Conservation (phyloP, 2,329 filamentous ascomycete species). For the Aspergillus persii region DNA sequence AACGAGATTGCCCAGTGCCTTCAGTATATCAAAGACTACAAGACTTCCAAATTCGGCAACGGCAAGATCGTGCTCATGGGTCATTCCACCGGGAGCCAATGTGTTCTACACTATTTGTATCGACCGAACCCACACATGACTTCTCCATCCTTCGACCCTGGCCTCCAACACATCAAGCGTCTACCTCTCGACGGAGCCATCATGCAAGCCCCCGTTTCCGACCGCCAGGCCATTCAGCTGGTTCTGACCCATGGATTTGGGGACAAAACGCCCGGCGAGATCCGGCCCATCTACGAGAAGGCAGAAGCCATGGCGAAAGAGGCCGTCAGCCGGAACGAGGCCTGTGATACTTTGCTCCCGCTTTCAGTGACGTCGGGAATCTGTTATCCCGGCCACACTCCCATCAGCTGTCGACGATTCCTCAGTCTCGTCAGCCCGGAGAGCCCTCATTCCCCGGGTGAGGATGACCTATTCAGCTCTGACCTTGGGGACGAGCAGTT, state of each 20-base stretch:
- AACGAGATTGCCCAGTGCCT: slow-evolving; percentile 54
- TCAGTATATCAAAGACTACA: slow-evolving; percentile 47
- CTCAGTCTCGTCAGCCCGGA: slow-evolving; percentile 54
- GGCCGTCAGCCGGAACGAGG: slow-evolving; percentile 14
- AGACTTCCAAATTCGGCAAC: slow-evolving; percentile 22
- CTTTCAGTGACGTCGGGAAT: slow-evolving; percentile 33
- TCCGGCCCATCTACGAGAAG: slow-evolving; percentile 30
- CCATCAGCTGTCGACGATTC: slow-evolving; percentile 57
- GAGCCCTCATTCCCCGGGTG: slow-evolving; percentile 59
- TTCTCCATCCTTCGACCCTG: slow-evolving; percentile 29
- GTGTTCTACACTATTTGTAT: slow-evolving; percentile 62
- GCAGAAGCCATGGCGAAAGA: slow-evolving; percentile 33
- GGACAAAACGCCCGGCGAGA: slow-evolving; percentile 21
- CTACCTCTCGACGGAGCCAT: slow-evolving; percentile 69
- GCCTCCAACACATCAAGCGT: slow-evolving; percentile 38
- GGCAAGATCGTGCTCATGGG: slow-evolving; percentile 64
- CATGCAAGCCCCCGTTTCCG: slow-evolving; percentile 75
- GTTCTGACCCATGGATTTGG: slow-evolving; percentile 27
- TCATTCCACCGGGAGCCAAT: slow-evolving; percentile 67
- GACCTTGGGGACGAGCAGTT: slow-evolving; percentile 63
- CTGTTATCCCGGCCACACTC: slow-evolving; percentile 35
- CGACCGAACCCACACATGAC: slow-evolving; percentile 41
- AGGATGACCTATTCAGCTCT: slow-evolving; percentile 83
- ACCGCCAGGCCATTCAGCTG: slow-evolving; percentile 63
- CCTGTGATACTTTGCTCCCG: slow-evolving; percentile 33